These are phyloP conservation scores for Pezicula radicicola DNA, from an alignment of 2,329 filamentous ascomycete genomes.

Conservation along the genomic window DNA sequence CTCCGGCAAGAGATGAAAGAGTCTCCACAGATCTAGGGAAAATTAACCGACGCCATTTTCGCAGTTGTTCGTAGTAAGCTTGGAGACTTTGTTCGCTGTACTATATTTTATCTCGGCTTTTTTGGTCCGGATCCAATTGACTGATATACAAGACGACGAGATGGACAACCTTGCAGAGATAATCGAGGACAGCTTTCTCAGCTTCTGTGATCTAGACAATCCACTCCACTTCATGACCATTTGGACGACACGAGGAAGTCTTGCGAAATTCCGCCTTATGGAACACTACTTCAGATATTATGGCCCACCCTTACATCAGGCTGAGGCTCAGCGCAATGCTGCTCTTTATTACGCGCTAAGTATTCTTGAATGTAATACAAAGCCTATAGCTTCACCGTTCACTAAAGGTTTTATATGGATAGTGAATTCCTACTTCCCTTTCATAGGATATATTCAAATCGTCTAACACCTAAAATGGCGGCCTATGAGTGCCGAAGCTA, in stretches of 20 bases:
- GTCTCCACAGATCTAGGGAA: constrained; percentile 42
- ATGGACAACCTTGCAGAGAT: constrained; percentile 31
- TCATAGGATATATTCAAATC: constrained; percentile 29
- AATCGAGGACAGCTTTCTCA: constrained; percentile 38
- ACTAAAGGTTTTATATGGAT: constrained; percentile 29
- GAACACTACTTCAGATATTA: constrained; percentile 22
- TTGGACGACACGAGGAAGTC: constrained; percentile 18
- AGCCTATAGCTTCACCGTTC: constrained; percentile 25
- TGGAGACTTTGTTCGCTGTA: constrained; percentile 36
- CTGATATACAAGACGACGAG: constrained; percentile 8
- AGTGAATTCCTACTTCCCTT: constrained; percentile 27
- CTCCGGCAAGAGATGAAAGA: constrained; percentile 55
- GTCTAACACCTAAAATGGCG: constrained; percentile 25
- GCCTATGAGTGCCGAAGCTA: constrained; percentile 18
- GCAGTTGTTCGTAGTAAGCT: constrained; percentile 54
- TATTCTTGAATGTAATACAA: constrained; percentile 31
- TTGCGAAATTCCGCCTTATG: constrained; percentile 24
- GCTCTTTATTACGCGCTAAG: constrained; percentile 25
- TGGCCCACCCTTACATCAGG: constrained; percentile 14
- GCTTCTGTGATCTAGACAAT: constrained; percentile 36
- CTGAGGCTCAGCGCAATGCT: constrained; percentile 24
- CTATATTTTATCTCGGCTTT: constrained; percentile 20
- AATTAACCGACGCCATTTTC: constrained; percentile 60
- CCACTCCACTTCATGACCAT: constrained; percentile 33
- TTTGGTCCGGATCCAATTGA: constrained; percentile 12